Evolutionary conservation across 768 basidiomycete genomes (phyloP), one percentile per base, ranked within the genome.

Genomic region (Psilocybe azurescens): DNA sequence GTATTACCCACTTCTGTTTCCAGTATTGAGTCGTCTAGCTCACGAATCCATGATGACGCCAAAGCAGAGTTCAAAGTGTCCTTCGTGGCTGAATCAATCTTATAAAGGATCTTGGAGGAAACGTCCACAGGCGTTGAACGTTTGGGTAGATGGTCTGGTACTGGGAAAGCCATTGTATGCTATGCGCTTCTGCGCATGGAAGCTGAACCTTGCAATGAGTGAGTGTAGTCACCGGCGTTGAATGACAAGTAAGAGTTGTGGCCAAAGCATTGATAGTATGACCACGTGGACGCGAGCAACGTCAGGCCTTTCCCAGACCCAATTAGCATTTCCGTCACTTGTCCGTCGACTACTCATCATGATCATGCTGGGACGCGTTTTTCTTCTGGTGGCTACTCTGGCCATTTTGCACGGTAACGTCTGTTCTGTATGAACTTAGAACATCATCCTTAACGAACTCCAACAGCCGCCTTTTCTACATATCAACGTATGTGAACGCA

Each of bases 91-190:
- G 85, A 80, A 63, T 91, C 89, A 32, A 94, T 79, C 72, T 87
- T 89, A 51, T 84, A 82, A 49, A 95, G 81, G 44, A 94, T 85
- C 62, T 81, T 79, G 0, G 93, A 90, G 24, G 91, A 89, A 6
- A 89, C 81, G 73, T 94, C 90, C 65, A 84, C 81, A 36, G 82
- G 78, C 63, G 74, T 73, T 62, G 83, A 78, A 70, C 84, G 84
- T 52, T 87, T 83, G n/a, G 91, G 90, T 32, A 91, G 79, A 73
- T 93, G 90, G 14, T 84, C 74, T 63, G 90, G 91, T 62, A 90
- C 67, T 53, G 87, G 85, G 74, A 92, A 92, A 47, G 91, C 87
- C 92, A 94, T 93, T 61, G 63, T 57, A 24, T 64, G 13, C 30
- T 51, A 24, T 64, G 13, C 30, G 51, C 51, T 36, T 53, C 53